A percentile compares a stretch with the other conserved stretches of the same genome.
These are phyloP conservation scores for Mycena haematopus DNA, from an alignment of 768 basidiomycete genomes.

Conservation along the genomic window DNA sequence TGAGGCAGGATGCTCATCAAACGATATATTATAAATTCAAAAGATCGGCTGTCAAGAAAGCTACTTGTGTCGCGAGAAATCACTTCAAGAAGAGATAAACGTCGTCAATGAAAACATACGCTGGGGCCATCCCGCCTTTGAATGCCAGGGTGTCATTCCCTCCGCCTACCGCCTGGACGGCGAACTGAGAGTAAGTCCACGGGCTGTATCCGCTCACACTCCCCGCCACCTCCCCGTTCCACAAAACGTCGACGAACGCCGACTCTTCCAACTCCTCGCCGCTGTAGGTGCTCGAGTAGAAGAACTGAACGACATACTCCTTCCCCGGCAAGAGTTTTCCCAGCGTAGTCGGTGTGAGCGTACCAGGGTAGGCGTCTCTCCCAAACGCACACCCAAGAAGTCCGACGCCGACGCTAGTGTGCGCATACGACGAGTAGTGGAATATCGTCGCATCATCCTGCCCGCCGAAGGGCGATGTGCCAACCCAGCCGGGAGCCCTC, in stretches of 20 bases:
- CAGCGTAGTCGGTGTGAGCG: conserved; percentile 17
- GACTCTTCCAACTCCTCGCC: conserved; percentile 14
- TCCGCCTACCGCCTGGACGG: conserved; percentile 19
- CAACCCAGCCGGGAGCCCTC: conserved; percentile 20
- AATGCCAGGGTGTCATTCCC: conserved; percentile 25
- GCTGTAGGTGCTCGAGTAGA: conserved; percentile 30
- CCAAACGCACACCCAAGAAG: conserved; percentile 28
- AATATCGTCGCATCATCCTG: conserved; percentile 32
- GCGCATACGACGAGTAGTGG: conserved; percentile 28
- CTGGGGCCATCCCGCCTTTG: conserved; percentile 28
- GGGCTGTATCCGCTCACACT: conserved; percentile 17
- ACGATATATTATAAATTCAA: neutral
- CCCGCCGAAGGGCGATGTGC: conserved; percentile 20
- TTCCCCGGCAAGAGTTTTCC: conserved; percentile 14
- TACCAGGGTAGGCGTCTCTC: conserved; percentile 20
- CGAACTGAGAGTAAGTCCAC: conserved; percentile 24
- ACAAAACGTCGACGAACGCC: conserved; percentile 27
- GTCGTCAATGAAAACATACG: conserved; percentile 31
- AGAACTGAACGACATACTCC: conserved; percentile 28
- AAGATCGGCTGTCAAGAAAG: conserved; percentile 10
- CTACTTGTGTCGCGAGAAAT: neutral
- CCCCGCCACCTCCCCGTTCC: conserved; percentile 27
- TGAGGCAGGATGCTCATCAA: too few relatives aligned
- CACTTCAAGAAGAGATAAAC: conserved; percentile 25
- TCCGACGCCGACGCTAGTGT: conserved; percentile 22